phyloP scores from a whole-genome alignment of 73 alveolate species.

The Paramecium primaurelia region DNA sequence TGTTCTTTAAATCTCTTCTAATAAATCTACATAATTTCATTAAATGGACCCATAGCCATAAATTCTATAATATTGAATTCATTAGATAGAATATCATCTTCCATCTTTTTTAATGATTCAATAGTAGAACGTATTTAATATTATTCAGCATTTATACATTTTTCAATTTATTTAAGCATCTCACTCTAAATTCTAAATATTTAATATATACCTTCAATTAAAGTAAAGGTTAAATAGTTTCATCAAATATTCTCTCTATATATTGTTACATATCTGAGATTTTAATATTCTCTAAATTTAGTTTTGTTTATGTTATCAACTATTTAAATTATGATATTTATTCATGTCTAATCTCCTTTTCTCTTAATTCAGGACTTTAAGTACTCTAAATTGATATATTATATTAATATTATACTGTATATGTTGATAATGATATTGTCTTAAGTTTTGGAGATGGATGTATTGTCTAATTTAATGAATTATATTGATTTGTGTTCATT shows the following conservation, averaged over 20 bases:
- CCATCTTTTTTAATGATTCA: slow-evolving; percentile 18
- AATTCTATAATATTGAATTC: slow-evolving; percentile 33
- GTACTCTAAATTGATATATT: background rate
- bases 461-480: background rate
- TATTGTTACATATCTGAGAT: background rate
- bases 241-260: slow-evolving; percentile 24
- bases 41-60: slow-evolving; percentile 46
- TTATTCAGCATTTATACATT: slow-evolving; percentile 18
- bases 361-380: background rate
- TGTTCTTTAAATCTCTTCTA: slow-evolving; percentile 22
- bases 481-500: background rate
- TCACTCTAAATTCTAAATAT: background rate
- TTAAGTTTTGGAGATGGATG: slow-evolving; percentile 39
- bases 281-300: background rate
- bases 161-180: background rate
- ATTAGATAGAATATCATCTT: background rate
- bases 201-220: background rate
- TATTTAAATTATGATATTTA: background rate
- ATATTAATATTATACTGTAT: background rate
- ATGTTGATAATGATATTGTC: slow-evolving; percentile 10
- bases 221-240: background rate
- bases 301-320: background rate
- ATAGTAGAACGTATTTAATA: background rate
- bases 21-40: slow-evolving; percentile 1
- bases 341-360: slow-evolving; percentile 20